These are phyloP conservation scores for Escallonia rubra DNA, from an alignment of 129 eudicot species.

Conservation along the genomic window DNA sequence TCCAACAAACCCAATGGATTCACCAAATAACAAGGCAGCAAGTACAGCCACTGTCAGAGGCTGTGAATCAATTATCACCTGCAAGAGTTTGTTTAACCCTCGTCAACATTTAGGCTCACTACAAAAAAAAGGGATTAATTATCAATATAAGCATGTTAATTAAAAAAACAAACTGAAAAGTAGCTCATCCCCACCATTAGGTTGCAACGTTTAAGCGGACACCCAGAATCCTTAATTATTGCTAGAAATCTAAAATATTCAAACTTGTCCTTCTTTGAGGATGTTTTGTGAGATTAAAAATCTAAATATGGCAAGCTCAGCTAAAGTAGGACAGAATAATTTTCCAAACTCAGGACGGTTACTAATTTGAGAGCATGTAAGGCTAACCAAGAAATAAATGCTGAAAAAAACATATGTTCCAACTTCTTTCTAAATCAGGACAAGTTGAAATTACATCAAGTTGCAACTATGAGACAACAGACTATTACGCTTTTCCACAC, in stretches of 20 bases:
- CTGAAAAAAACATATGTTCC: no score
- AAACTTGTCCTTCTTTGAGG: no score
- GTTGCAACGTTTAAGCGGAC: background rate
- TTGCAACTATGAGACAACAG: no score
- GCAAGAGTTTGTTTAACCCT: constrained; percentile 24
- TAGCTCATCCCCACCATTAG: background rate
- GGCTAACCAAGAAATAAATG: no score
- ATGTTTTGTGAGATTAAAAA: no score
- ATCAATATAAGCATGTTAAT: background rate
- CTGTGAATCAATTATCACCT: constrained; percentile 98
- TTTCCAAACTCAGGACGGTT: no score
- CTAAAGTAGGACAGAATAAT: no score
- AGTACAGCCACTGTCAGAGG: constrained; percentile 93
- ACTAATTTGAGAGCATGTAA: no score
- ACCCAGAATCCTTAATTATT: background rate
- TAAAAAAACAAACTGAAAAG: background rate
- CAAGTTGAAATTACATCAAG: no score
- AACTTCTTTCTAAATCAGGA: no score
- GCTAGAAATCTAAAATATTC: background rate
- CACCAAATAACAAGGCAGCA: constrained; percentile 82
- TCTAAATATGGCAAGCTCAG: no score
- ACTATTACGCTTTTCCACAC: no score
- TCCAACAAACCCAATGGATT: constrained; percentile 78
- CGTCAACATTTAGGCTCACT: constrained; percentile 4
- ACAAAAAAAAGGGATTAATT: background rate